Evolutionary conservation across 331 rosid species (phyloP).

Genomic region (Rhamnella rubrinervis): DNA sequence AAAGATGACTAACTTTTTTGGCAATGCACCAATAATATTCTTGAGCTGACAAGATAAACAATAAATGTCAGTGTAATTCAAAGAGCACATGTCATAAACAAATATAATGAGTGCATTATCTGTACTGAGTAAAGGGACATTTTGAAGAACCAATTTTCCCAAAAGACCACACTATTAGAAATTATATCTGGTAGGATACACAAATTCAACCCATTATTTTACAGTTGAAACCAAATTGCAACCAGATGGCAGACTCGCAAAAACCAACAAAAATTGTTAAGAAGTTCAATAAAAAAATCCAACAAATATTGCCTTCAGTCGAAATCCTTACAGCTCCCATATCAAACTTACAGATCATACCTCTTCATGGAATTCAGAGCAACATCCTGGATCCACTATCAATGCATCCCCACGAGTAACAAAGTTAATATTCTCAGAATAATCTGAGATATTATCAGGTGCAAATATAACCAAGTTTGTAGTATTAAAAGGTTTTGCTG

Average conservation of each 20-base stretch:
- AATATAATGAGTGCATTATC: background rate
- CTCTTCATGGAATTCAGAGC: slow-evolving; percentile 67
- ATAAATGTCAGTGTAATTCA: slow-evolving; percentile 15
- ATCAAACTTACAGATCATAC: slow-evolving; percentile 24
- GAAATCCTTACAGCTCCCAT: background rate
- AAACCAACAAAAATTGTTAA: background rate
- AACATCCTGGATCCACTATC: slow-evolving; percentile 90
- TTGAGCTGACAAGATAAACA: slow-evolving; percentile 54
- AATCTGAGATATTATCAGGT: slow-evolving; percentile 46
- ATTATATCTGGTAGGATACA: background rate
- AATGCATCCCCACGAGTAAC: slow-evolving; percentile 75
- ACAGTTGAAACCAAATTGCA: background rate
- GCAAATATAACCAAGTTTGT: slow-evolving; percentile 80
- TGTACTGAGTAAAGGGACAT: slow-evolving; percentile 1
- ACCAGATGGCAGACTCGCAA: background rate
- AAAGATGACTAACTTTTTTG: slow-evolving; percentile 71
- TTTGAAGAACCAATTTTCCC: too few species aligned
- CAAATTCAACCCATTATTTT: background rate
- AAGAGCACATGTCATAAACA: background rate
- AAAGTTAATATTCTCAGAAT: slow-evolving; percentile 32
- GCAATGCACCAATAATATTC: slow-evolving; percentile 67
- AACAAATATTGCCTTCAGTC: background rate
- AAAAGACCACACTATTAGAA: background rate
- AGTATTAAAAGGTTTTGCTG: slow-evolving; percentile 63
- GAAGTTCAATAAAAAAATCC: background rate